Base-by-base conservation (phyloP, 169 alveolate species). In the Cystoisospora suis region DNA sequence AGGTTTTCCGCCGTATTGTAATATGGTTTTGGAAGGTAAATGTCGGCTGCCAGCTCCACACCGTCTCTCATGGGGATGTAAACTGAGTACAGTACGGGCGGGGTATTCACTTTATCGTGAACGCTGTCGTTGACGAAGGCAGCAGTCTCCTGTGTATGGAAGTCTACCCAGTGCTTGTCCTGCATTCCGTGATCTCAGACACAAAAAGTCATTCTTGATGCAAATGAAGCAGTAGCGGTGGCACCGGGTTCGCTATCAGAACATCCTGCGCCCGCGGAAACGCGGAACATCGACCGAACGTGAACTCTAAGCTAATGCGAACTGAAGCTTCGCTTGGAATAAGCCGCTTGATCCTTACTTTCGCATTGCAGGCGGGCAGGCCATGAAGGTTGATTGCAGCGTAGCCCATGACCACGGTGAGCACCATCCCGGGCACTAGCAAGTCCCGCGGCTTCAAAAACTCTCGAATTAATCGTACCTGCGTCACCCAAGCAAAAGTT, bases 11-110 rank as follows among this genome's bases (percentile, higher is more conserved):
- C 83, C 42, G 83, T 36, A 46, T 72, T 56, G 53, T 72, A 72
- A 32, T 72, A 72, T 9, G 47, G 83, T 56, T 72, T 72, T 7
- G 96, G 96, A 23, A 94, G 86, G 83, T 94, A 92, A 32, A 94
- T 89, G 79, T 94, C 96, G 12, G 92, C 94, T 15, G 96, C 96
- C 15, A 94, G 79, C 69, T 91, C 91, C 44, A 92, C 92, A 15
- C 95, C 96, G 59, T 94, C 96, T 20, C 91, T 85, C 96, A 94
- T 94, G 1, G 70, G 77, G 32, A 94, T 56, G 59, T 94, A 94
- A 7, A 75, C 91, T n/a, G 95, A 92, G 36, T 90, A 92, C 53
- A 92, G 79, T 27, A 93, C 42, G 7, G 96, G 96, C 32, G 95
- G 96, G 44, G 89, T 86, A 38, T 72, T 34, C 17, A 40, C 36